phyloP scores from a whole-genome alignment of 306 rosid species.

The Trifolium dubium region DNA sequence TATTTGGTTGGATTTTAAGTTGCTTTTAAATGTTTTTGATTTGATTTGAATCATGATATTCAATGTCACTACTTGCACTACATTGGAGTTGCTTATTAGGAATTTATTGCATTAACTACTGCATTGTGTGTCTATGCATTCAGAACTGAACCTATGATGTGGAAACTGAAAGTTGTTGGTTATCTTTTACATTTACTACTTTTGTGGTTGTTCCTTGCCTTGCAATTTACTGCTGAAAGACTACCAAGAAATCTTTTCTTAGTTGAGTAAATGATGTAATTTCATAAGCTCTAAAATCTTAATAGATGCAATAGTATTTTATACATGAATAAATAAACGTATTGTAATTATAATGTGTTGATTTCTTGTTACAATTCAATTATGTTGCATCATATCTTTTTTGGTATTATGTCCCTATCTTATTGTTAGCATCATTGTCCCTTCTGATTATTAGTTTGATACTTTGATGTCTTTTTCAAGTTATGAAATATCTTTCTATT shows the following conservation, averaged over 20 bases:
- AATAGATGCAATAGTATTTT: constrained; percentile 11
- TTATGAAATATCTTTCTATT: background rate
- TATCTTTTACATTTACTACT: constrained; percentile 24
- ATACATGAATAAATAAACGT: background rate
- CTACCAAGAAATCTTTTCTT: constrained; percentile 21
- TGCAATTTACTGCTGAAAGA: constrained; percentile 37
- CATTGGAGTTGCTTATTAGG: background rate
- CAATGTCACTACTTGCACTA: background rate
- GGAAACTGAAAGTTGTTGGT: constrained; percentile 30
- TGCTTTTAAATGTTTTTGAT: background rate
- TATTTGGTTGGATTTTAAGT: constrained; percentile 19
- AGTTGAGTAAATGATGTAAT: constrained; percentile 14
- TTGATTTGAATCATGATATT: background rate
- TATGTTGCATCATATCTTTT: constrained; percentile 4
- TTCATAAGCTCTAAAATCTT: constrained; percentile 24
- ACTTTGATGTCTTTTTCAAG: background rate
- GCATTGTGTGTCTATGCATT: constrained; percentile 20
- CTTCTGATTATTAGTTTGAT: too few species aligned
- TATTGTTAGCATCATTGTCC: constrained; percentile 23
- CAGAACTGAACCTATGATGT: background rate
- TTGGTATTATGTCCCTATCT: constrained; percentile 22
- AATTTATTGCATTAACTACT: constrained; percentile 15
- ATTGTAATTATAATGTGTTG: background rate
- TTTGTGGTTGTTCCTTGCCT: constrained; percentile 32
- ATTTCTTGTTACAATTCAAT: constrained; percentile 8